These are phyloP conservation scores for Mortierella sp. DNA, from an alignment of 371 early-diverging fungal genomes.

Conservation along the genomic window DNA sequence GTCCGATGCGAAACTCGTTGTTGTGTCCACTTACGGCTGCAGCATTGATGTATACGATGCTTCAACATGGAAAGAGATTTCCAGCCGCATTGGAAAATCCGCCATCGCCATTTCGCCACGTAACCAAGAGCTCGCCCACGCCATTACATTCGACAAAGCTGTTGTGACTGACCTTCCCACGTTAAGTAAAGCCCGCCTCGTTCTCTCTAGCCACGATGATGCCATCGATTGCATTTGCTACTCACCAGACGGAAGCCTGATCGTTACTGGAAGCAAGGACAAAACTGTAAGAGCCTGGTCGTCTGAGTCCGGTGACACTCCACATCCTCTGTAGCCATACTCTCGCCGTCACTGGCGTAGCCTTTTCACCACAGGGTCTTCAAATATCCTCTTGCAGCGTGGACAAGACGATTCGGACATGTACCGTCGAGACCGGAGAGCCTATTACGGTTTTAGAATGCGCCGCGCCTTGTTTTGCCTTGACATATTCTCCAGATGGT, in stretches of 20 bases:
- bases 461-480: background rate
- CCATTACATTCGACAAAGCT: background rate
- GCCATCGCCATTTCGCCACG: background rate
- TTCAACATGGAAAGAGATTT: background rate
- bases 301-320: background rate
- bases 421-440: background rate
- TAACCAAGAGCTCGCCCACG: background rate
- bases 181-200: background rate
- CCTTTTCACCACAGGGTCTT: background rate
- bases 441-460: background rate
- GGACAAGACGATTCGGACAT: background rate
- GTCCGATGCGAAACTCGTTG: background rate
- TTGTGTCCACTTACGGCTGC: background rate
- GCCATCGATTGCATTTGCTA: background rate
- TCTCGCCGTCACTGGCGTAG: background rate
- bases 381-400: background rate
- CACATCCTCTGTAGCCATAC: background rate
- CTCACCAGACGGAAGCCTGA: background rate
- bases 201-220: background rate
- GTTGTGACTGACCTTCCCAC: background rate
- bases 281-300: background rate
- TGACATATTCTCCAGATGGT: background rate
- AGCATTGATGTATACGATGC: background rate
- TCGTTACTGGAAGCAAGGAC: background rate
- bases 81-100: background rate